Evolutionary conservation across 2,329 filamentous ascomycete genomes (phyloP).

Genomic region (Fusarium sambucinum): DNA sequence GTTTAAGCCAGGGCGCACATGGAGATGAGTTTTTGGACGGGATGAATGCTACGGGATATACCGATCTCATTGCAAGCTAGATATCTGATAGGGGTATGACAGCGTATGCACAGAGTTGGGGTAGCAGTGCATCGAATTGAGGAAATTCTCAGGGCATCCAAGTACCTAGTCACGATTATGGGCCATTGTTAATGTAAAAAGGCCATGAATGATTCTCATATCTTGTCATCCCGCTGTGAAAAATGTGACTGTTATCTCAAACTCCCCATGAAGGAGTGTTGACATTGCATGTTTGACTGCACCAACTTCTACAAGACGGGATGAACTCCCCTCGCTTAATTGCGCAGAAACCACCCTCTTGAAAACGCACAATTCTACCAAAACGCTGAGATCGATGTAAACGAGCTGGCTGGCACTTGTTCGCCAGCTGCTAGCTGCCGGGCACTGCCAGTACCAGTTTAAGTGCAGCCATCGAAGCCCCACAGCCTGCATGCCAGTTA

Average conservation of each 20-base stretch:
- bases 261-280: not conserved
- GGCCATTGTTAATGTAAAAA: not conserved
- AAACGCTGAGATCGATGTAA: accelerated
- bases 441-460: not conserved
- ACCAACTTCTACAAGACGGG: not conserved
- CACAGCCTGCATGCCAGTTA: not conserved
- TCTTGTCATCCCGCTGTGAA: no score
- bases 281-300: not conserved
- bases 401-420: not conserved
- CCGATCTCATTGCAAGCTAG: constrained; percentile 27
- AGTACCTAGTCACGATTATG: not conserved
- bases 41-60: not conserved
- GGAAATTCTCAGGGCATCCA: constrained; percentile 14
- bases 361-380: no score
- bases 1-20: not conserved
- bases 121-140: constrained; percentile 23
- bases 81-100: constrained; percentile 36
- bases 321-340: not conserved
- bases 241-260: not conserved
- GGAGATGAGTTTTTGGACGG: not conserved
- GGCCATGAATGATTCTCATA: not conserved
- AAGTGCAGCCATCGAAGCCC: not conserved
- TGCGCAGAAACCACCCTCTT: not conserved
- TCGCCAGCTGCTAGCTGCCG: not conserved
- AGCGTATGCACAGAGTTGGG: constrained; percentile 19